phyloP scores from a whole-genome alignment of 768 basidiomycete genomes.

The Trametes gibbosa region DNA sequence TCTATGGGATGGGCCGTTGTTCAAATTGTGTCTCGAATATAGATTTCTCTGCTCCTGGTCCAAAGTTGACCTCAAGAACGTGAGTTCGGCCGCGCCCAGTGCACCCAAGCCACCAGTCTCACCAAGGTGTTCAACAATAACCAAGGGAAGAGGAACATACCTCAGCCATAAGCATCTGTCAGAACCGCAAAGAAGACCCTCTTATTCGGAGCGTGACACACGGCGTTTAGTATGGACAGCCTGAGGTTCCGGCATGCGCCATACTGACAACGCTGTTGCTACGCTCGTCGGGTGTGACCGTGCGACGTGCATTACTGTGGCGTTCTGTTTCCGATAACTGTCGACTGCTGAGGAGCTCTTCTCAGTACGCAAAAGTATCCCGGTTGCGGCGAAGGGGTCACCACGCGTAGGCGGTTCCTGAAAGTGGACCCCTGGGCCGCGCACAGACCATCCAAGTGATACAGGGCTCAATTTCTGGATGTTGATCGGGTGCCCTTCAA shows the following conservation, averaged over 20 bases:
- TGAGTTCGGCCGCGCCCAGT: no score
- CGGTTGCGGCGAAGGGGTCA: not conserved
- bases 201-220: no score
- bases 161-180: not conserved
- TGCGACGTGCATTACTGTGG: conserved; percentile 15
- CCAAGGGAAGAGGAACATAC: not conserved
- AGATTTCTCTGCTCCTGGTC: no score
- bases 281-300: not conserved
- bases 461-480: no score
- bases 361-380: not conserved
- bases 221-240: not conserved
- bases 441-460: no score
- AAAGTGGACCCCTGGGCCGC: no score
- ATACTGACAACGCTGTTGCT: not conserved
- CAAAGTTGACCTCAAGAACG: no score
- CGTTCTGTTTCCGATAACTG: not conserved
- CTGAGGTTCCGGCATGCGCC: not conserved
- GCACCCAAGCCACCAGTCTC: no score
- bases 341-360: not conserved
- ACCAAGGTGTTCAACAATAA: no score
- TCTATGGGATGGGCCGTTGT: not conserved
- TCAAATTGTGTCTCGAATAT: no score
- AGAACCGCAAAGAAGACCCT: not conserved
- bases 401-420: not conserved
- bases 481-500: not conserved